These are phyloP conservation scores for Chlorella sp. DNA, from an alignment of 139 green algal genomes.

Conservation along the genomic window DNA sequence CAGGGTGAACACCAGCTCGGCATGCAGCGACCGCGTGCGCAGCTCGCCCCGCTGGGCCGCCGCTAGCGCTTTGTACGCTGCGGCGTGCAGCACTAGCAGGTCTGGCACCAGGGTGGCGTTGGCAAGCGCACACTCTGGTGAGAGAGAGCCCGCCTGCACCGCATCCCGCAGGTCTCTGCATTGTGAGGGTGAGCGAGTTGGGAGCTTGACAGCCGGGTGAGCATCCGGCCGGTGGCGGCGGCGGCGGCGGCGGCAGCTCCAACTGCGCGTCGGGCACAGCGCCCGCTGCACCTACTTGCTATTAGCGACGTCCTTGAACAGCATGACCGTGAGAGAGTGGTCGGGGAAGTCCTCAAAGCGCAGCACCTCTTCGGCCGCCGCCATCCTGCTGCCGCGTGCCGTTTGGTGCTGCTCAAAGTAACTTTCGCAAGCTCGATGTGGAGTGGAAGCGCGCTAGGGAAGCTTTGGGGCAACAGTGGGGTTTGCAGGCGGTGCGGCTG, in stretches of 20 bases:
- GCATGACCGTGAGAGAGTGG: constrained; percentile 31
- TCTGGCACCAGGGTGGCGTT: constrained; percentile 57
- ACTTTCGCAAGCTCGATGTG: too few species aligned
- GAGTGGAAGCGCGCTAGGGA: too few species aligned
- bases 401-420: too few species aligned
- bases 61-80: constrained; percentile 53
- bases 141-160: constrained; percentile 35
- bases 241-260: not conserved
- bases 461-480: too few species aligned
- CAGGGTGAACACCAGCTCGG: constrained; percentile 71
- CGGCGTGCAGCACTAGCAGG: constrained; percentile 54
- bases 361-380: too few species aligned
- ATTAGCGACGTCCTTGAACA: constrained; percentile 57
- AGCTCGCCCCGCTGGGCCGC: constrained; percentile 35
- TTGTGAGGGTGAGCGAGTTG: not conserved
- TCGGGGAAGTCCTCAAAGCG: constrained; percentile 38
- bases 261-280: not conserved
- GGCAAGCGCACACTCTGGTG: constrained; percentile 49
- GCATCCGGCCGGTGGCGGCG: too few species aligned
- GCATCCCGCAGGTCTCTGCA: constrained; percentile 52
- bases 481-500: too few species aligned
- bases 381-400: too few species aligned
- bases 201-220: too few species aligned
- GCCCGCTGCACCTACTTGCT: constrained; percentile 12
- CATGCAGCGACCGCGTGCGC: constrained; percentile 56